A percentile compares a stretch with the other conserved stretches of the same genome.
These are phyloP conservation scores for Hymenotorrendiella dingleyae DNA, from an alignment of 2,329 filamentous ascomycete genomes.

Conservation along the genomic window DNA sequence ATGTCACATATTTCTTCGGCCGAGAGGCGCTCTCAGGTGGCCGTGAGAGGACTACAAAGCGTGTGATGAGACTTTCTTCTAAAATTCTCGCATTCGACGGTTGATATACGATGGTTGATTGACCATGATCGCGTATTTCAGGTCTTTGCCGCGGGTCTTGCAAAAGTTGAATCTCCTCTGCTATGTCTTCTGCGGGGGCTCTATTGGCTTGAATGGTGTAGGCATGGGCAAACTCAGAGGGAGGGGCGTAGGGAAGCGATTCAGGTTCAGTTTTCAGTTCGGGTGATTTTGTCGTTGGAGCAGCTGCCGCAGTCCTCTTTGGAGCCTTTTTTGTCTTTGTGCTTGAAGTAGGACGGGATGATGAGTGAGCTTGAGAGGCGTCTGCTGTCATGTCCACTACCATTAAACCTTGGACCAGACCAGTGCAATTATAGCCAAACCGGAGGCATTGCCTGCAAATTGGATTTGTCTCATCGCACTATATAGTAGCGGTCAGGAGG, in stretches of 20 bases:
- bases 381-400: constrained; percentile 7
- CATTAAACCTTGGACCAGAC: constrained; percentile 1
- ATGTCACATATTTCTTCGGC: background rate
- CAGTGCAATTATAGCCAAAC: constrained; percentile 5
- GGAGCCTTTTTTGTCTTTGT: background rate
- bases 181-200: background rate
- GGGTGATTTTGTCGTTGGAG: too few species aligned
- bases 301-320: background rate
- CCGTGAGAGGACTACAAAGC: background rate
- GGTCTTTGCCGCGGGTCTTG: background rate
- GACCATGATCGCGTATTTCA: background rate
- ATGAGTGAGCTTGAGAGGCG: background rate
- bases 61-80: background rate
- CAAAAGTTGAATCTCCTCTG: background rate
- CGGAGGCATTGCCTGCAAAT: constrained; percentile 6
- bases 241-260: too few species aligned
- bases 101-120: background rate
- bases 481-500: background rate
- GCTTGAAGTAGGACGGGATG: background rate
- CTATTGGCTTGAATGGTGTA: too few species aligned
- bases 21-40: background rate
- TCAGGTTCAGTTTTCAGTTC: too few species aligned
- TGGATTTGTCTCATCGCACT: constrained; percentile 6
- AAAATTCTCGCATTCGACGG: background rate
- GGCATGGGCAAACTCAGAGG: too few species aligned